Percentiles rank a stretch among this genome's conserved stretches.
phyloP scores from a whole-genome alignment of 2,329 filamentous ascomycete species.

The Arthrinium puccinioides region DNA sequence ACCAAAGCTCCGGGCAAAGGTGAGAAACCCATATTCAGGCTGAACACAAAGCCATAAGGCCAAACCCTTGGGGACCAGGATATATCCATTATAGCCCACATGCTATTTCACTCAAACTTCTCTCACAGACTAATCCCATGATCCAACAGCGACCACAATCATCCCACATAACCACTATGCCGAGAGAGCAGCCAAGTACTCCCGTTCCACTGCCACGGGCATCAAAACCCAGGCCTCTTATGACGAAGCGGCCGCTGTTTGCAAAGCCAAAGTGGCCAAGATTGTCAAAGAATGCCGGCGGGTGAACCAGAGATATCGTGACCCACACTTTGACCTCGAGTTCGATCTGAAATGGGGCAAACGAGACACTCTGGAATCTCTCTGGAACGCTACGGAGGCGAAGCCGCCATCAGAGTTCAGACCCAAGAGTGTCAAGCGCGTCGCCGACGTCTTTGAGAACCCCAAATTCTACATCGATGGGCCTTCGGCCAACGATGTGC shows the following conservation, averaged over 20 bases:
- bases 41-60: background rate
- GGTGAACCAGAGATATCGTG: constrained; percentile 78
- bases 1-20: constrained; percentile 66
- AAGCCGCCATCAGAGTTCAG: constrained; percentile 21
- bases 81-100: no score
- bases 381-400: constrained; percentile 25
- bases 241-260: constrained; percentile 63
- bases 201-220: constrained; percentile 44
- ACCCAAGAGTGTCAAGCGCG: constrained; percentile 57
- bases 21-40: constrained; percentile 17
- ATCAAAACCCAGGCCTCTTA: constrained; percentile 58
- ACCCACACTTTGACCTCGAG: constrained; percentile 83
- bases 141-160: constrained; percentile 53
- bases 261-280: constrained; percentile 55
- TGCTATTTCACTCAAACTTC: no score
- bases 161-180: constrained; percentile 63
- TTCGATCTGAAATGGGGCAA: constrained; percentile 58
- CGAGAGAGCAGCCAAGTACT: constrained; percentile 49
- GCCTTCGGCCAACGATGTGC: constrained; percentile 68
- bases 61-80: background rate
- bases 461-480: constrained; percentile 74
- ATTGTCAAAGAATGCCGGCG: constrained; percentile 61
- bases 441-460: constrained; percentile 67
- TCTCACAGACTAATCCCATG: no score
- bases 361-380: constrained; percentile 41